Conservation (phyloP, 805 yeast species). For the Starmerella bombi region DNA sequence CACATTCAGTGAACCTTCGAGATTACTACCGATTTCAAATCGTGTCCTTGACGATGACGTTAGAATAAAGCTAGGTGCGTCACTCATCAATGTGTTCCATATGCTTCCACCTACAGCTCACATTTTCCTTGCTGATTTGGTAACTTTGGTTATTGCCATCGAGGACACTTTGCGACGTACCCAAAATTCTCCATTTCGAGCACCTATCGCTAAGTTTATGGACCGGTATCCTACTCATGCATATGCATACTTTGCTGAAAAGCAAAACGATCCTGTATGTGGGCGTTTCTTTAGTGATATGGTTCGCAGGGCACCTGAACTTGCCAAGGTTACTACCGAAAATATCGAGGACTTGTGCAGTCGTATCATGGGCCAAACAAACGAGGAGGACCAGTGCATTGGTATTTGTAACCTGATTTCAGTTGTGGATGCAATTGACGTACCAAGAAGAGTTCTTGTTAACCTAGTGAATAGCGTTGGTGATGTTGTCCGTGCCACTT, state of each 20-base stretch:
- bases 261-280: slow-evolving; percentile 48
- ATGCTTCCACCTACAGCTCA: slow-evolving; percentile 83
- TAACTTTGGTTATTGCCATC: slow-evolving; percentile 58
- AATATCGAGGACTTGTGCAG: slow-evolving; percentile 39
- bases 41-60: slow-evolving; percentile 70
- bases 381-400: slow-evolving; percentile 41
- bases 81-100: slow-evolving; percentile 83
- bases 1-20: slow-evolving; percentile 87
- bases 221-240: slow-evolving; percentile 71
- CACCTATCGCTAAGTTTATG: slow-evolving; percentile 77
- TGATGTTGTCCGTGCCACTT: slow-evolving; percentile 34
- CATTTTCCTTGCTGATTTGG: slow-evolving; percentile 77
- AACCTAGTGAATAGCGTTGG: slow-evolving; percentile 30
- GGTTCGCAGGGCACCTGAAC: slow-evolving; percentile 37
- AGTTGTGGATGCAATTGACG: slow-evolving; percentile 4
- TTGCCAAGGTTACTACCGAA: slow-evolving; percentile 44
- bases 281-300: slow-evolving; percentile 60
- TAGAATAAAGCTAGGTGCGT: slow-evolving; percentile 75
- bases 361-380: slow-evolving; percentile 37
- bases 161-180: slow-evolving; percentile 77
- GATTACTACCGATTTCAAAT: slow-evolving; percentile 60
- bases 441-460: slow-evolving; percentile 3
- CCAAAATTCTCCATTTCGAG: slow-evolving; percentile 76
- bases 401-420: slow-evolving; percentile 62
- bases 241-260: slow-evolving; percentile 51